A percentile compares a stretch with the other conserved stretches of the same genome.
These are phyloP conservation scores for Mycena polygramma DNA, from an alignment of 768 basidiomycete genomes.

Conservation along the genomic window DNA sequence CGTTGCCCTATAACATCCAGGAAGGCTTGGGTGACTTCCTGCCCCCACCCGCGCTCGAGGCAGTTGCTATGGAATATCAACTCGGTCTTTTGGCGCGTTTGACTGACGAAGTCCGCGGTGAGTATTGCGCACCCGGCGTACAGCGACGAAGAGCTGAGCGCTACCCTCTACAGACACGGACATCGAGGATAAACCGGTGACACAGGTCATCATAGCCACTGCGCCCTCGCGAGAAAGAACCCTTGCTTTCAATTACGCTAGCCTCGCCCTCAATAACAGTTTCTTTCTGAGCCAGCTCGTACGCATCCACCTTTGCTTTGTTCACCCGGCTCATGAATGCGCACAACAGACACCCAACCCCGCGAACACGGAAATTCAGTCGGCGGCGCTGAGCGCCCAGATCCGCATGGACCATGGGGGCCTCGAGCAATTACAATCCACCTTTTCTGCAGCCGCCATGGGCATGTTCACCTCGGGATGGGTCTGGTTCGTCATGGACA, in stretches of 20 bases:
- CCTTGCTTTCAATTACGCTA: constrained; percentile 91
- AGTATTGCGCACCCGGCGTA: background rate
- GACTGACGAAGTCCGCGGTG: constrained; percentile 82
- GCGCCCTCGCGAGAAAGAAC: constrained; percentile 69
- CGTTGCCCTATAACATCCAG: constrained; percentile 75
- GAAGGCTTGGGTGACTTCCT: constrained; percentile 85
- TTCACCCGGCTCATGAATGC: background rate
- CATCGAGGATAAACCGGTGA: constrained; percentile 68
- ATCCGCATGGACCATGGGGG: constrained; percentile 71
- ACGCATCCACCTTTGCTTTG: constrained; percentile 16
- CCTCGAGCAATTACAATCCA: constrained; percentile 77
- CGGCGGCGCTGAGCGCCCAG: constrained; percentile 42
- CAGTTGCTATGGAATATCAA: constrained; percentile 87
- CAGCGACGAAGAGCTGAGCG: too few species aligned
- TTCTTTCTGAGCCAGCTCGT: constrained; percentile 94
- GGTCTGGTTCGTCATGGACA: constrained; percentile 90
- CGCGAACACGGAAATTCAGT: constrained; percentile 45
- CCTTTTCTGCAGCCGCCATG: constrained; percentile 79
- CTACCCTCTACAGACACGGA: constrained; percentile 61
- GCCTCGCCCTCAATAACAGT: constrained; percentile 92
- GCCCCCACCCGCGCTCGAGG: constrained; percentile 77
- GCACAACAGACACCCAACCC: constrained; percentile 51
- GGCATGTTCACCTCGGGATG: constrained; percentile 87
- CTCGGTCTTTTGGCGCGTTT: constrained; percentile 84
- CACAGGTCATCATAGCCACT: constrained; percentile 79